A percentile compares a stretch with the other conserved stretches of the same genome.
These are phyloP conservation scores for Sugiyamaella grinbergsii DNA, from an alignment of 1,139 yeast genomes.

Conservation along the genomic window DNA sequence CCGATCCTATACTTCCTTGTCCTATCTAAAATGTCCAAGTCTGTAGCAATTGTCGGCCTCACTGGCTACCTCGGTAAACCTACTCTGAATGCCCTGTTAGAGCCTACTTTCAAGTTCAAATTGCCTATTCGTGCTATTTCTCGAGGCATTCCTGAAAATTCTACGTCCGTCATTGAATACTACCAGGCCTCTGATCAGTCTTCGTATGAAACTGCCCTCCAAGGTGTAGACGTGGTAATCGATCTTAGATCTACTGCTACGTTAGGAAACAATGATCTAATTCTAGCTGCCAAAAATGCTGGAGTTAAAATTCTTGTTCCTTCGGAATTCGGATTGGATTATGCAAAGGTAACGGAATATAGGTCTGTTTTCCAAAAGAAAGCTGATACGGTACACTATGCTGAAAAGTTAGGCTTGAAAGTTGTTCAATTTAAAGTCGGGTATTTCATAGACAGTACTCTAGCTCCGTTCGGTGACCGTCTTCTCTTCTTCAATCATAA, in stretches of 20 bases:
- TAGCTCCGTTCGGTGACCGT: constrained; percentile 14
- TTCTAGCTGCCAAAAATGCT: constrained; percentile 46
- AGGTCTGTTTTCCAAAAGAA: constrained; percentile 48
- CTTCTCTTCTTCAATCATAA: constrained; percentile 14
- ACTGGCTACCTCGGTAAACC: constrained; percentile 54
- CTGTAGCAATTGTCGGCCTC: constrained; percentile 42
- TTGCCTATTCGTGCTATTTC: constrained; percentile 55
- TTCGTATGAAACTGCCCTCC: constrained; percentile 42
- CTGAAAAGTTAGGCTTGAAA: constrained; percentile 53
- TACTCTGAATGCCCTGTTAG: constrained; percentile 47
- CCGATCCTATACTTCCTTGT: too few species aligned
- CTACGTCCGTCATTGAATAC: constrained; percentile 36
- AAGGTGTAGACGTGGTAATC: constrained; percentile 55
- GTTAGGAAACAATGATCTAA: constrained; percentile 27
- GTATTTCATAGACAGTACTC: constrained; percentile 46
- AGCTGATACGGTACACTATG: constrained; percentile 45
- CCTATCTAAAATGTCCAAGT: constrained; percentile 31
- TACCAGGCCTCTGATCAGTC: constrained; percentile 22
- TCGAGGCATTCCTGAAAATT: constrained; percentile 34
- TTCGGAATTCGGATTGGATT: constrained; percentile 60
- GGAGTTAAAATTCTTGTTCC: constrained; percentile 59
- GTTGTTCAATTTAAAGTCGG: constrained; percentile 52
- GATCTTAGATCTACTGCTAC: constrained; percentile 43
- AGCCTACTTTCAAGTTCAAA: constrained; percentile 47
- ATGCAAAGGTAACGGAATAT: constrained; percentile 37